A percentile compares a stretch with the other conserved stretches of the same genome.
Conservation (phyloP, 495 filamentous ascomycete species). For the Saxispiralis lemnorum region DNA sequence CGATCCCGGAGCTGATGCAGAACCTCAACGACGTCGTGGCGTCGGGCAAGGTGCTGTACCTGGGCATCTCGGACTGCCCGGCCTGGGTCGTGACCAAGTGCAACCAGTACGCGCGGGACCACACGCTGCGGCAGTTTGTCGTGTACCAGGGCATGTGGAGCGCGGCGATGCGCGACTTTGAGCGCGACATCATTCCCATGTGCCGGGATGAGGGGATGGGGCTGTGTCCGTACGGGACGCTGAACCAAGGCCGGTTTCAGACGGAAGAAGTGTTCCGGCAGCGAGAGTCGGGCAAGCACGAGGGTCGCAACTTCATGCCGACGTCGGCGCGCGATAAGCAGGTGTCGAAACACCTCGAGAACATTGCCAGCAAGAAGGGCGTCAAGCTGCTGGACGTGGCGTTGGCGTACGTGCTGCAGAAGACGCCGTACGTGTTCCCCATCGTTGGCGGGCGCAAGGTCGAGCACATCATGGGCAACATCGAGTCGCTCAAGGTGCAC, state of each 20-base stretch:
- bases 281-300: conserved; percentile 25
- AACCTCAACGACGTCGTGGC: conserved; percentile 40
- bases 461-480: conserved; percentile 49
- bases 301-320: conserved; percentile 12
- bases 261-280: conserved; percentile 24
- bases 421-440: conserved; percentile 60
- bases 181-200: conserved; percentile 20
- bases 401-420: conserved; percentile 56
- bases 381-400: conserved; percentile 31
- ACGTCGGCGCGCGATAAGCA: conserved; percentile 11
- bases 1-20: conserved; percentile 55
- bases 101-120: conserved; percentile 17
- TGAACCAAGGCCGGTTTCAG: conserved; percentile 49
- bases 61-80: conserved; percentile 52
- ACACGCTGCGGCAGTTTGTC: conserved; percentile 15
- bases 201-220: conserved; percentile 44
- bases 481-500: conserved; percentile 41
- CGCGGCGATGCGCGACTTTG: conserved; percentile 16
- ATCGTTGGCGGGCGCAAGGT: conserved; percentile 52
- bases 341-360: conserved; percentile 39
- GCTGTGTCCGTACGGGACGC: conserved; percentile 42
- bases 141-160: conserved; percentile 20
- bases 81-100: conserved; percentile 21
- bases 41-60: conserved; percentile 50
- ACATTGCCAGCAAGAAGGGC: conserved; percentile 36